Conservation (phyloP, 768 basidiomycete genomes). For the Cystobasidiopsis lactophilus region DNA sequence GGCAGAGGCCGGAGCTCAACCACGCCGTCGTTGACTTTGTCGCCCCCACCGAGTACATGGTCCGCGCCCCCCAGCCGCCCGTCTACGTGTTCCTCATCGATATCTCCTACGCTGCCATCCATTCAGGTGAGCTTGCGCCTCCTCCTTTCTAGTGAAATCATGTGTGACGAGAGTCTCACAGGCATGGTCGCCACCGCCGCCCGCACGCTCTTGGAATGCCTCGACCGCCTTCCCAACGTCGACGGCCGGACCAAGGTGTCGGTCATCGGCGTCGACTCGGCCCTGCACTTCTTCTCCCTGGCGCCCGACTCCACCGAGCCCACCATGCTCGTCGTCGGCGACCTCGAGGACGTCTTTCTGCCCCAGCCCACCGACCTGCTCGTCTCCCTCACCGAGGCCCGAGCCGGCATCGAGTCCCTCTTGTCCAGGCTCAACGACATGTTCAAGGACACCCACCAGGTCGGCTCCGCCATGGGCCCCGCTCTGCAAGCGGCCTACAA, state of each 20-base stretch:
- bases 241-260: constrained; percentile 80
- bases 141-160: neutral
- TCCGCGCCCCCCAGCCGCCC: constrained; percentile 82
- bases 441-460: constrained; percentile 88
- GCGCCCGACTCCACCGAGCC: constrained; percentile 42
- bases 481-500: constrained; percentile 91
- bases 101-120: constrained; percentile 74
- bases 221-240: constrained; percentile 87
- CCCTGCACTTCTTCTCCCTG: constrained; percentile 91
- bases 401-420: constrained; percentile 54
- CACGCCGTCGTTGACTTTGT: constrained; percentile 88
- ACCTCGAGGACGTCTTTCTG: constrained; percentile 89
- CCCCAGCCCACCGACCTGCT: constrained; percentile 93
- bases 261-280: constrained; percentile 73
- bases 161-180: constrained; percentile 18
- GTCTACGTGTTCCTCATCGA: constrained; percentile 95
- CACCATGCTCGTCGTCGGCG: constrained; percentile 89
- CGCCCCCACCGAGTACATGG: constrained; percentile 98
- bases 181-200: constrained; percentile 99
- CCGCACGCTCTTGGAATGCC: constrained; percentile 78
- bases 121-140: constrained; percentile 40
- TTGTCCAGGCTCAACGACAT: constrained; percentile 73
- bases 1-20: constrained; percentile 82
- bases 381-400: constrained; percentile 72
- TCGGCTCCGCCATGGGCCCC: constrained; percentile 83